Evolutionary conservation across 305 asterid species (phyloP).

Genomic region (Galium porrigens): DNA sequence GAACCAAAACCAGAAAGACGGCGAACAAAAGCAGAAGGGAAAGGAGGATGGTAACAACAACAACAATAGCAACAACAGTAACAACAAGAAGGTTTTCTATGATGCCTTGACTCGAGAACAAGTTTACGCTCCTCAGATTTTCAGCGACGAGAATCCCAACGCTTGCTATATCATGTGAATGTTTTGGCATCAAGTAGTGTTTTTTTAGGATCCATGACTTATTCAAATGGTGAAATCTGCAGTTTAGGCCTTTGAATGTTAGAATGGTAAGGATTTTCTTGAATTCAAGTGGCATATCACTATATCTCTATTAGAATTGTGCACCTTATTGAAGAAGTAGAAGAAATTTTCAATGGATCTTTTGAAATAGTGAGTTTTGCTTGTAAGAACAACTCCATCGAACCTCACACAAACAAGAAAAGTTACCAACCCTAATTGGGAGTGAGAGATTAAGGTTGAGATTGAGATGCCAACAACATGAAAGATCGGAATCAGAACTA

Average conservation of each 20-base stretch:
- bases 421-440: too few relatives aligned
- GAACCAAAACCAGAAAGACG: not conserved
- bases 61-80: too few relatives aligned
- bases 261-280: not conserved
- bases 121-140: slow-evolving; percentile 36
- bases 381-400: too few relatives aligned
- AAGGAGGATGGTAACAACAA: not conserved
- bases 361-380: too few relatives aligned
- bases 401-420: too few relatives aligned
- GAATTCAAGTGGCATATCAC: not conserved
- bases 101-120: slow-evolving; percentile 17
- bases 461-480: not conserved
- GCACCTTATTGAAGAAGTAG: not conserved
- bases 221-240: not conserved
- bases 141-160: slow-evolving; percentile 60
- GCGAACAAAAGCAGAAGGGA: slow-evolving; percentile 1
- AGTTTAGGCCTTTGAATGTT: not conserved
- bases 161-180: slow-evolving; percentile 35
- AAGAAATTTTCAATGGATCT: too few relatives aligned
- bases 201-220: too few relatives aligned
- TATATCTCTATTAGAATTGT: not conserved
- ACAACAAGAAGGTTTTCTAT: slow-evolving; percentile 2
- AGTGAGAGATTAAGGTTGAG: not conserved
- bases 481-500: not conserved
- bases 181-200: not conserved